Conservation (phyloP, 73 alveolate genomes). For the Breviolum minutum region DNA sequence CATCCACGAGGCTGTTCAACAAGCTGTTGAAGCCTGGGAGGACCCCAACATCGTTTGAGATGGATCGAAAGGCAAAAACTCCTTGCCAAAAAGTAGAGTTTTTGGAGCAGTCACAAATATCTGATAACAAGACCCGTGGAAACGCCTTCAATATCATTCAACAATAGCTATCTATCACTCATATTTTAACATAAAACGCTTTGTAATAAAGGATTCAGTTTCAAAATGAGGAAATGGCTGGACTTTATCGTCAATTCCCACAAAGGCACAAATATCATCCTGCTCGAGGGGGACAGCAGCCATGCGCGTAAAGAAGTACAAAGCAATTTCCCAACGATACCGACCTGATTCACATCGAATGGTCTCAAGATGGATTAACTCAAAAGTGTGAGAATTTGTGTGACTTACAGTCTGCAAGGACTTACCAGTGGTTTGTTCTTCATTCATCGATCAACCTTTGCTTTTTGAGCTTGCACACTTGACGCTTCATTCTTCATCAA, state of each 20-base stretch:
- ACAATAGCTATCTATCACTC: background rate
- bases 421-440: too few relatives aligned
- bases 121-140: too few relatives aligned
- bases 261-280: conserved; percentile 18
- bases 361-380: background rate
- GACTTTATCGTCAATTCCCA: background rate
- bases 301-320: conserved; percentile 2
- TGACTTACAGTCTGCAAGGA: background rate
- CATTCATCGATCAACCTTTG: too few relatives aligned
- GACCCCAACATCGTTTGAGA: too few relatives aligned
- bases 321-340: background rate
- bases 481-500: too few relatives aligned
- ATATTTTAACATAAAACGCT: background rate
- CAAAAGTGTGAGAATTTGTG: too few relatives aligned
- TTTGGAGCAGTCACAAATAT: too few relatives aligned
- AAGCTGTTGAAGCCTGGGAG: conserved; percentile 41
- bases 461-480: too few relatives aligned
- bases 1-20: conserved; percentile 35
- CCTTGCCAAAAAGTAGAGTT: too few relatives aligned
- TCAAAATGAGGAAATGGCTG: background rate
- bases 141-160: too few relatives aligned
- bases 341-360: background rate
- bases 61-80: too few relatives aligned
- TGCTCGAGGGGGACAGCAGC: background rate
- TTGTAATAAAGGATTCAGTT: background rate